Percentiles rank a stretch among this genome's conserved stretches.
These are phyloP conservation scores for Podaxis sp. DNA, from an alignment of 768 basidiomycete genomes.

Conservation along the genomic window DNA sequence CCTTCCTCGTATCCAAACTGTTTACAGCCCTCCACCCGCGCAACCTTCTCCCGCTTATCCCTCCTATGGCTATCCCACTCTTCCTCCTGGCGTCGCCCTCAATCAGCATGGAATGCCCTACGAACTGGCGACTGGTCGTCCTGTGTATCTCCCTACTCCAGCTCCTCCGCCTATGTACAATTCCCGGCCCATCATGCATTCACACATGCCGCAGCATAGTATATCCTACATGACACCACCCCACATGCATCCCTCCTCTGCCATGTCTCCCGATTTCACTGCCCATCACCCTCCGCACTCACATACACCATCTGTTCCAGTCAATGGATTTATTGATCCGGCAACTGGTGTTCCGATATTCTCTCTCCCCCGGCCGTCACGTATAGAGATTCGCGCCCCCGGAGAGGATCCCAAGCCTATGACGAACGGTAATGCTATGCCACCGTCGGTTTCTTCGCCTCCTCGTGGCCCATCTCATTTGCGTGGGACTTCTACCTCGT, in stretches of 20 bases:
- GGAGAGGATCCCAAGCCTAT: conserved; percentile 30
- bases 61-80: conserved; percentile 61
- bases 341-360: conserved; percentile 69
- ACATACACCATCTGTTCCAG: conserved; percentile 44
- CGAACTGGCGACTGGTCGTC: conserved; percentile 78
- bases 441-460: conserved; percentile 21
- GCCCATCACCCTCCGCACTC: conserved; percentile 27
- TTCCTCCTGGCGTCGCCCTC: conserved; percentile 74
- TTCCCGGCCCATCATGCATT: conserved; percentile 62
- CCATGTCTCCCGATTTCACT: conserved; percentile 62
- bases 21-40: conserved; percentile 40
- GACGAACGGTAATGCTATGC: conserved; percentile 25
- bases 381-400: conserved; percentile 73
- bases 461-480: conserved; percentile 32
- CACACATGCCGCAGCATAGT: conserved; percentile 46
- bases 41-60: conserved; percentile 58
- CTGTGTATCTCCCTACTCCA: conserved; percentile 63
- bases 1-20: conserved; percentile 41
- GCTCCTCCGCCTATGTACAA: conserved; percentile 60
- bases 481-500: conserved; percentile 49
- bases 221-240: conserved; percentile 46
- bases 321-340: conserved; percentile 65
- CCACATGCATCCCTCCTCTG: conserved; percentile 60
- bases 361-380: conserved; percentile 68
- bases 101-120: conserved; percentile 78